Evolutionary conservation across 2,329 filamentous ascomycete species (phyloP).

Genomic region (Clonostachys sp.): DNA sequence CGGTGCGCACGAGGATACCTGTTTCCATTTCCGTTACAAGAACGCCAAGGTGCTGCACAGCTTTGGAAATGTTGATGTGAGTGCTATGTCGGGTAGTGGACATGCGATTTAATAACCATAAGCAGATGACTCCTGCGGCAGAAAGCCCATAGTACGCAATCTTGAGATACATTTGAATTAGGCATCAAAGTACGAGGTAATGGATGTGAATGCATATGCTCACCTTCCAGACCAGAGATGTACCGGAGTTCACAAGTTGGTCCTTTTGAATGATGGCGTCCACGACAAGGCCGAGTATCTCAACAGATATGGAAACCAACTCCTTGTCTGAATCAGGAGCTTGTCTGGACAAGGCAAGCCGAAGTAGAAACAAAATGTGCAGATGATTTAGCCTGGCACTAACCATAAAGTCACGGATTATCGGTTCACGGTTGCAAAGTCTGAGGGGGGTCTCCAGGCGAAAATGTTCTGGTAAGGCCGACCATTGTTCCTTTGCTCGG

Average conservation of each 20-base stretch:
- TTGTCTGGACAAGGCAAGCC: not conserved
- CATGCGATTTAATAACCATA: constrained; percentile 6
- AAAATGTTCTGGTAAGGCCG: not conserved
- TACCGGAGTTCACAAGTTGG: not conserved
- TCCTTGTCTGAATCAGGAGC: not conserved
- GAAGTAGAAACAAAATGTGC: not conserved
- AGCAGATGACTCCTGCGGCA: constrained; percentile 9
- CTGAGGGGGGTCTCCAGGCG: not conserved
- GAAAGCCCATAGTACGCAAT: constrained; percentile 10
- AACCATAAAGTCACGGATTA: not conserved
- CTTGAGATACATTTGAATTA: not conserved
- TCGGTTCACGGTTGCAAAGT: not conserved
- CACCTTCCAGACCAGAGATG: not conserved
- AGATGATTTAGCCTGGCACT: not conserved
- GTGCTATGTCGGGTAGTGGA: constrained; percentile 1
- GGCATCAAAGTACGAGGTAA: no score
- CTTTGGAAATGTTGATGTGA: constrained; percentile 1
- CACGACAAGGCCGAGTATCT: not conserved
- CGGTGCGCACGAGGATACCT: constrained; percentile 7
- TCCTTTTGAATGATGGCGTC: not conserved
- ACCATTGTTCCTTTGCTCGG: not conserved
- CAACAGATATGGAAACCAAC: not conserved
- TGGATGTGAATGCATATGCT: not conserved
- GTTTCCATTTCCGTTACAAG: constrained; percentile 9
- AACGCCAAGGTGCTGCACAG: constrained; percentile 9